Evolutionary conservation across 441 rosid species (phyloP).

Genomic region (Eruca vesicaria): DNA sequence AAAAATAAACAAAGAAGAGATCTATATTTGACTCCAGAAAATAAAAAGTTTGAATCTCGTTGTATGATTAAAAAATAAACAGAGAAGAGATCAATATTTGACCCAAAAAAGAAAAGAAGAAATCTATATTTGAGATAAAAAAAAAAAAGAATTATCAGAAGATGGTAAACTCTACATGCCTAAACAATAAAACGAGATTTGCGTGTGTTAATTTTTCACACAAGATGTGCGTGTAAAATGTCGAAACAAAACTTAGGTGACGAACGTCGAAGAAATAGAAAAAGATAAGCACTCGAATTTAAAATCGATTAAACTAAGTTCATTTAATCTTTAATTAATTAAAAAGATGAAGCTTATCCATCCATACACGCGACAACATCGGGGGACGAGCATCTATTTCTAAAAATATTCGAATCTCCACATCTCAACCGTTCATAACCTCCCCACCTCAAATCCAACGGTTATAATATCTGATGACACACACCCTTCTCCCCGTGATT

Average conservation of each 20-base stretch:
- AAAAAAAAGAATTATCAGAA: not conserved
- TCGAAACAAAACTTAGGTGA: not conserved
- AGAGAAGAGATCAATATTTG: no score
- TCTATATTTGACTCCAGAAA: no score
- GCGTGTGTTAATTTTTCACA: not conserved
- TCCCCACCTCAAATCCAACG: slow-evolving; percentile 14
- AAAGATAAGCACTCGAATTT: not conserved
- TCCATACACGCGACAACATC: not conserved
- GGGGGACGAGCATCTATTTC: not conserved
- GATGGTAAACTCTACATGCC: not conserved
- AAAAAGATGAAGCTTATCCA: not conserved
- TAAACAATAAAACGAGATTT: not conserved
- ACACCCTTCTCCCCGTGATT: not conserved
- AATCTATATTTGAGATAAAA: no score
- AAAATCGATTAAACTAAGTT: not conserved
- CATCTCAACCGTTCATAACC: slow-evolving; percentile 12
- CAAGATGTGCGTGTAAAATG: not conserved
- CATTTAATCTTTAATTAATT: not conserved
- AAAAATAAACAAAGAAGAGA: no score
- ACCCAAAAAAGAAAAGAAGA: no score
- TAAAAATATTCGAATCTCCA: not conserved
- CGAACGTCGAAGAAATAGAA: not conserved
- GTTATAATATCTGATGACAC: not conserved
- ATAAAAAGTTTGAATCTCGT: no score
- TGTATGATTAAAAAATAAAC: no score